Conservation (phyloP, 805 yeast genomes). For the Candida sanyiensis region DNA sequence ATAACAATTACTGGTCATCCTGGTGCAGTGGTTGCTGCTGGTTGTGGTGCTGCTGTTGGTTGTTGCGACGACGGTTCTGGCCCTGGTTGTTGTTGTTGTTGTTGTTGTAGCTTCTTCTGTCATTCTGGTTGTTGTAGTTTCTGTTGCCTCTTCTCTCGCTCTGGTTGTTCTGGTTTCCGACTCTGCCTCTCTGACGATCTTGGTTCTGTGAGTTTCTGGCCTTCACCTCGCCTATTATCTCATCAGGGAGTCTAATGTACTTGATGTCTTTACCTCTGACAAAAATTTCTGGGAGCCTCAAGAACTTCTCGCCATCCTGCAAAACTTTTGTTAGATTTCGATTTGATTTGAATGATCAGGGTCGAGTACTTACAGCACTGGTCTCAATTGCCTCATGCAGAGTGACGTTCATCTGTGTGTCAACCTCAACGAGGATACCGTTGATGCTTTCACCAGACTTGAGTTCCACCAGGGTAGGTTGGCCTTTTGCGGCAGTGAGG, state of each 20-base stretch:
- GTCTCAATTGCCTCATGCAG: conserved; percentile 69
- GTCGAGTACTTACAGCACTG: conserved; percentile 32
- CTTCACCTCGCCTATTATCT: conserved; percentile 68
- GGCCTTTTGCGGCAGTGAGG: conserved; percentile 85
- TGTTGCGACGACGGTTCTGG: conserved; percentile 9
- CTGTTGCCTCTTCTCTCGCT: conserved; percentile 24
- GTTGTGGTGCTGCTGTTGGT: conserved; percentile 7
- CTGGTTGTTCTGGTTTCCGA: conserved; percentile 33
- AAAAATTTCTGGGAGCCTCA: conserved; percentile 67
- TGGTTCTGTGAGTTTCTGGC: conserved; percentile 51
- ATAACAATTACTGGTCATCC: conserved; percentile 3
- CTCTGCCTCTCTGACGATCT: conserved; percentile 39
- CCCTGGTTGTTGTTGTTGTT: conserved; percentile 17
- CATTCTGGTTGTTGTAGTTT: conserved; percentile 30
- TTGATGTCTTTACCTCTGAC: conserved; percentile 83
- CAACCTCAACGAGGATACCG: conserved; percentile 82
- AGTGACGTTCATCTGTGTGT: conserved; percentile 93
- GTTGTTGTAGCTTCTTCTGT: conserved; percentile 26
- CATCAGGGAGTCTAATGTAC: conserved; percentile 69
- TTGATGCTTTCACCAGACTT: conserved; percentile 86
- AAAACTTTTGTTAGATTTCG: conserved; percentile 10
- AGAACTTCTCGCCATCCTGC: conserved; percentile 51
- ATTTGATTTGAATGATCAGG: neutral
- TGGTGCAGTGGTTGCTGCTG: conserved; percentile 9
- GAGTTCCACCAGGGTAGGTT: conserved; percentile 80